Evolutionary conservation across 352 stramenopile genomes (phyloP).

Genomic region (Pythium apleroticum): DNA sequence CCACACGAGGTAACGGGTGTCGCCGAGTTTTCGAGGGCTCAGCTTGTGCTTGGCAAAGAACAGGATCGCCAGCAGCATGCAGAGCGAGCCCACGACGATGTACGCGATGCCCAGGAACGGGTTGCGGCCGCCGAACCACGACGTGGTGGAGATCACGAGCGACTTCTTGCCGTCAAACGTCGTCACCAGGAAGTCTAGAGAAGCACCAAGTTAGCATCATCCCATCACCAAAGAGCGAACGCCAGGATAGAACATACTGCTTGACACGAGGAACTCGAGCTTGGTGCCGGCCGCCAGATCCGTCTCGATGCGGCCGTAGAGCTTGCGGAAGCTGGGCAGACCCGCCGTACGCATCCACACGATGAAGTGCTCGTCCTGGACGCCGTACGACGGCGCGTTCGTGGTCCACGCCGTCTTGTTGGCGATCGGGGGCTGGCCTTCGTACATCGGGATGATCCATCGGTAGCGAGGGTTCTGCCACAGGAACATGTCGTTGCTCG

Average conservation of each 20-base stretch:
- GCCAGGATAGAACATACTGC: constrained; percentile 57
- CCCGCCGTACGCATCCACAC: constrained; percentile 99
- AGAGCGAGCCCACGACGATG: constrained; percentile 94
- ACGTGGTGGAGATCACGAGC: constrained; percentile 95
- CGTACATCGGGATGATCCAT: constrained; percentile 75
- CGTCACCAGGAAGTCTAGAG: constrained; percentile 95
- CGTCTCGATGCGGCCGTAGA: constrained; percentile 98
- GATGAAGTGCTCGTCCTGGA: constrained; percentile 99
- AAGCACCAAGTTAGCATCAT: background rate
- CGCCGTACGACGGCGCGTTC: constrained; percentile 66
- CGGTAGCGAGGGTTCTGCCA: constrained; percentile 86
- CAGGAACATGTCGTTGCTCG: constrained; percentile 51
- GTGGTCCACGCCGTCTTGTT: constrained; percentile 86
- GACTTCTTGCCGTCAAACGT: constrained; percentile 96
- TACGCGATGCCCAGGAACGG: constrained; percentile 95
- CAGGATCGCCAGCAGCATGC: constrained; percentile 91
- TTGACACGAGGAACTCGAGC: constrained; percentile 93
- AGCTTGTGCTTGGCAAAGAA: constrained; percentile 97
- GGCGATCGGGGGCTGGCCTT: constrained; percentile 45
- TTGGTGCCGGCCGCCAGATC: constrained; percentile 87
- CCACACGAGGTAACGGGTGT: constrained; percentile 95
- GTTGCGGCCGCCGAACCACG: constrained; percentile 97
- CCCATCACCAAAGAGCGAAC: constrained; percentile 14
- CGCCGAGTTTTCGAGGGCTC: constrained; percentile 93
- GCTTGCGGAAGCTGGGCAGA: constrained; percentile 98